phyloP scores from a whole-genome alignment of 2,329 filamentous ascomycete genomes.

The Apiospora koreana region DNA sequence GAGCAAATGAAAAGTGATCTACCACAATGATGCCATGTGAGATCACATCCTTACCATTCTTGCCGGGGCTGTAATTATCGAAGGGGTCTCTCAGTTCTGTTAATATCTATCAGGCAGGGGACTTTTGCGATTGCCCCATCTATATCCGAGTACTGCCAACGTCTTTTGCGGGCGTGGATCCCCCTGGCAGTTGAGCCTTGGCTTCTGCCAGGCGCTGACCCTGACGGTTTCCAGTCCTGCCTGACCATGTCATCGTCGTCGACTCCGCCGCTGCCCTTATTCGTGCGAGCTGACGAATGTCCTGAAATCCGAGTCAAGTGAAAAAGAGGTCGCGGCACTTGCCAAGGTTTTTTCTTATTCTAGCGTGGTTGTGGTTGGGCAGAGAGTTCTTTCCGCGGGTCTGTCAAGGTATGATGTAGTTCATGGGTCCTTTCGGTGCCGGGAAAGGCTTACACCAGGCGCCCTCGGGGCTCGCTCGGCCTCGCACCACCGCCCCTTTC shows the following conservation, averaged over 20 bases:
- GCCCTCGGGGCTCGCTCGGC: conserved; percentile 2
- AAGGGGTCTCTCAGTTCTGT: neutral
- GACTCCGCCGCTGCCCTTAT: neutral
- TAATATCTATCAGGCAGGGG: conserved; percentile 1
- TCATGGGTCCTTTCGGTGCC: neutral
- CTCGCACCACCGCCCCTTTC: neutral
- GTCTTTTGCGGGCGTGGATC: neutral
- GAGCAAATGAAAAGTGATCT: neutral
- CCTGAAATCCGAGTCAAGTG: neutral
- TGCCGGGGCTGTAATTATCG: neutral
- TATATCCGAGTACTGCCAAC: neutral
- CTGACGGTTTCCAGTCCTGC: neutral
- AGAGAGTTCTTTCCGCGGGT: neutral
- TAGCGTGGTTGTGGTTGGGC: neutral
- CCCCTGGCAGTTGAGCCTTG: neutral
- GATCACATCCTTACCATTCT: neutral
- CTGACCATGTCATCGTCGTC: conserved; percentile 2
- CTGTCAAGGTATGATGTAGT: neutral
- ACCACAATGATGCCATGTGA: neutral
- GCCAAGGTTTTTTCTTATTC: neutral
- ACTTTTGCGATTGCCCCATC: neutral
- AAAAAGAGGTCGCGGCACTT: neutral
- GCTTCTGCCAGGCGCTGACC: neutral
- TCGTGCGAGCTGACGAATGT: conserved; percentile 3
- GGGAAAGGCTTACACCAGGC: neutral